Percentiles rank a stretch among this genome's conserved stretches.
These are phyloP conservation scores for Suillus tomentosus DNA, from an alignment of 768 basidiomycete species.

Conservation along the genomic window DNA sequence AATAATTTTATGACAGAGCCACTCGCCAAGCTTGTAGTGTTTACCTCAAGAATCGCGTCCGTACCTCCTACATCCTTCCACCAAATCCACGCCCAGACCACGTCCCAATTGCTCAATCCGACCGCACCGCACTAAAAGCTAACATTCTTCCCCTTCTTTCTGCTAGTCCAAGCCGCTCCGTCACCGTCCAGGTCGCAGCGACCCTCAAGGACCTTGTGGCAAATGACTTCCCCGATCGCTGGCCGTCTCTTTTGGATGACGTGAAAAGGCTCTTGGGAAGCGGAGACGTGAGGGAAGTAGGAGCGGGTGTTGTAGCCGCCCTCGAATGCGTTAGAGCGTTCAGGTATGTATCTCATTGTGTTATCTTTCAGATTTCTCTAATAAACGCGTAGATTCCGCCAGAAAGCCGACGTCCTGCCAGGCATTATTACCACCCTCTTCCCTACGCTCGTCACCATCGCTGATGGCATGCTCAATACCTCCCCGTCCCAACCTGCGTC, in stretches of 20 bases:
- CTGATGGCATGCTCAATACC: conserved; percentile 63
- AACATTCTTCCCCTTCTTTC: conserved; percentile 71
- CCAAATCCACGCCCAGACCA: conserved; percentile 55
- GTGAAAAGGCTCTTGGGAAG: conserved; percentile 66
- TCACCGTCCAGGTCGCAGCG: conserved; percentile 76
- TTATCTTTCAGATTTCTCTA: not conserved
- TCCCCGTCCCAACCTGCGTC: conserved; percentile 52
- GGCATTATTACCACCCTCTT: conserved; percentile 63
- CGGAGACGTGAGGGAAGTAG: conserved; percentile 68
- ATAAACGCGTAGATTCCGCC: conserved; percentile 66
- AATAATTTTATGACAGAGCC: conserved; percentile 44
- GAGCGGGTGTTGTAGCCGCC: conserved; percentile 77
- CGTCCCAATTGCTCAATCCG: conserved; percentile 60
- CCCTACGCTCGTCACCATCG: conserved; percentile 76
- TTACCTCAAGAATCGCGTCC: conserved; percentile 90
- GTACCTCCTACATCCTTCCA: conserved; percentile 56
- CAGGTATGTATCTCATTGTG: conserved; percentile 23
- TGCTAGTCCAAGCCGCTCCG: conserved; percentile 59
- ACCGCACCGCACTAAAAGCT: conserved; percentile 72
- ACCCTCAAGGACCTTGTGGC: conserved; percentile 73
- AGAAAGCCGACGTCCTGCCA: conserved; percentile 59
- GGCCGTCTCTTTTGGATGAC: conserved; percentile 69
- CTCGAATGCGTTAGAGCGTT: conserved; percentile 75
- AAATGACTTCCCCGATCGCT: conserved; percentile 77
- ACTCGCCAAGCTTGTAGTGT: conserved; percentile 86